Base-by-base conservation (phyloP, 768 basidiomycete species). In the Chalciporus chontae region DNA sequence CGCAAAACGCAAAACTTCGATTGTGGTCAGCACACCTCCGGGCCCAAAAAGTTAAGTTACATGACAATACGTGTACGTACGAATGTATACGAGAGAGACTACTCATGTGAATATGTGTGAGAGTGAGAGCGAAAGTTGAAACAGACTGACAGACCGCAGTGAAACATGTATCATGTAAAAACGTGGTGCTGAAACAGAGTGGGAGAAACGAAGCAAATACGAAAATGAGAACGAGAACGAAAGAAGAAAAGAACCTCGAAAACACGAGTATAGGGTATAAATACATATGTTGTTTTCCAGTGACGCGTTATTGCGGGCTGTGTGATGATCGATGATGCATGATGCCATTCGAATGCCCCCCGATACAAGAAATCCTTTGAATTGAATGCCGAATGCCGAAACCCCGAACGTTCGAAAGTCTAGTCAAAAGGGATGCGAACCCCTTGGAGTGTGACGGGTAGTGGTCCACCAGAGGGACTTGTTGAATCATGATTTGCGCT, bases 401-500 rank as follows among this genome's bases (percentile, higher is more conserved):
- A 36, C 3, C n/a, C 15, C 34, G 34, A 36, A 36, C n/a, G 8
- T 36, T 36, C 15, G 14, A n/a, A n/a, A n/a, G n/a, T n/a, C n/a
- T n/a, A n/a, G n/a, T n/a, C n/a, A n/a, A n/a, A n/a, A 36, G 34
- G 14, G 15, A 15, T 14, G 6, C 14, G n/a, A 36, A 2, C 29
- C 29, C 10, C 29, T 9, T 31, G 29, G 13, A 9, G 29, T 31
- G 9, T 31, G 13, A 31, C 2, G 29, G 29, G 29, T 31, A 31
- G 10, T 31, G 15, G 34, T 36, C 14, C 34, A 36, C 34, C n/a
- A 2, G 6, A 36, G 34, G 15, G 9, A 36, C 34, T 36, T n/a
- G 34, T 36, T 36, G 34, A 36, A 29, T 61, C 52, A 58, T 36
- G 51, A 53, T 48, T 55, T 64, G 54, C 68, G 68, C 52, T 71